These are phyloP conservation scores for Candida tetrigidarum DNA, from an alignment of 1,139 yeast genomes.

Conservation along the genomic window DNA sequence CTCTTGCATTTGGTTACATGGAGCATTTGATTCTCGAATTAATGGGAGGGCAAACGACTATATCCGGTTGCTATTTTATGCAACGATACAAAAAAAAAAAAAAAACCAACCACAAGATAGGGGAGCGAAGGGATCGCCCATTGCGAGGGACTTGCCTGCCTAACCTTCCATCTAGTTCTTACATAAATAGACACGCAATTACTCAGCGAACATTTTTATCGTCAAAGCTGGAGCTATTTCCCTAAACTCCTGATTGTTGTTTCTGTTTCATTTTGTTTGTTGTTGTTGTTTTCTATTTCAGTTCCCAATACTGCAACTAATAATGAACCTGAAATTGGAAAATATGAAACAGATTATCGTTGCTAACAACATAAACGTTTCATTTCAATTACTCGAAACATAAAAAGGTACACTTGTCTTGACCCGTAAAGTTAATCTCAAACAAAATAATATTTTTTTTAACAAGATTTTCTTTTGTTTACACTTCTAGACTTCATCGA, in stretches of 20 bases:
- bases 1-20: background rate
- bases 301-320: background rate
- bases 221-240: background rate
- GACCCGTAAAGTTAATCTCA: too few species aligned
- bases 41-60: too few species aligned
- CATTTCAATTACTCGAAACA: too few species aligned
- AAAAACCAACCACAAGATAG: background rate
- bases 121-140: background rate
- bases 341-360: background rate
- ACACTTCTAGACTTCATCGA: too few species aligned
- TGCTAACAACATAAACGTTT: too few species aligned
- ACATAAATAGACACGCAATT: background rate
- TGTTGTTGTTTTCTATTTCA: background rate
- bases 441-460: too few species aligned
- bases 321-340: constrained; percentile 2
- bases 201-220: background rate
- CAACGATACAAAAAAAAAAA: background rate
- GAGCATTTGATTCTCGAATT: too few species aligned
- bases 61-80: background rate
- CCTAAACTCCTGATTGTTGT: background rate
- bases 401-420: too few species aligned
- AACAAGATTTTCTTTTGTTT: background rate
- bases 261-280: background rate
- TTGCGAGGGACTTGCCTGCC: too few species aligned
- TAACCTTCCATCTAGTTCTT: too few species aligned